Evolutionary conservation across 2,329 filamentous ascomycete species (phyloP), one percentile per base, ranked within the genome.

Genomic region (Colletotrichum gloeosporioides): DNA sequence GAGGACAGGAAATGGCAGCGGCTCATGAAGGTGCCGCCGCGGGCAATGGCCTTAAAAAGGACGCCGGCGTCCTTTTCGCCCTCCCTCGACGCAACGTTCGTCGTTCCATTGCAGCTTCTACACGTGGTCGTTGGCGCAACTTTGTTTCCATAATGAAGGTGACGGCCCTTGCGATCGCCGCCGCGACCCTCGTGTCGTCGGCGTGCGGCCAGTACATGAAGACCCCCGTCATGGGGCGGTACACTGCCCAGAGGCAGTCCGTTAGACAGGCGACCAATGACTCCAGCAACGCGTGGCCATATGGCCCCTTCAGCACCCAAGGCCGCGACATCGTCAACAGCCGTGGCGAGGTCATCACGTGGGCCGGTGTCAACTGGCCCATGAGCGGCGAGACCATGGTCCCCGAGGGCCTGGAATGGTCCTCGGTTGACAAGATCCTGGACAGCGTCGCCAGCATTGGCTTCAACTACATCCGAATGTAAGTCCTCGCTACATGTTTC

Each of bases 361-460:
- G 86, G 73, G 88, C 86, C 8, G 88, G 89, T 3, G 85, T 86
- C 8, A 91, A 91, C 76, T 91, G 89, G 89, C 88, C 89, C 15
- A 89, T 88, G 9, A 86, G 87, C 39, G 86, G 86, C 69, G 89
- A 91, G 36, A 85, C 88, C n/a, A 91, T 91, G 89, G 85, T 91
- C 4, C 90, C 89, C 0, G 90, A 91, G 79, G 90, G 90, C 8
- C 83, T 91, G 8, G 88, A 90, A 78, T 90, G 90, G 81, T 85
- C 87, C 55, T 90, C 89, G 0, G 84, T 91, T 31, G 82, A 83
- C 44, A 83, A 82, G 13, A 88, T 91, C 34, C 86, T 90, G 2
- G 82, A 86, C 13, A 86, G 87, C 81, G 85, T 90, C 78, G 89
- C 88, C 74, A 86, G 86, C 71, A 80, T 90, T 4, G 89, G 89